Conservation (phyloP, 257 asterid species). For the Ilex aquifolium region DNA sequence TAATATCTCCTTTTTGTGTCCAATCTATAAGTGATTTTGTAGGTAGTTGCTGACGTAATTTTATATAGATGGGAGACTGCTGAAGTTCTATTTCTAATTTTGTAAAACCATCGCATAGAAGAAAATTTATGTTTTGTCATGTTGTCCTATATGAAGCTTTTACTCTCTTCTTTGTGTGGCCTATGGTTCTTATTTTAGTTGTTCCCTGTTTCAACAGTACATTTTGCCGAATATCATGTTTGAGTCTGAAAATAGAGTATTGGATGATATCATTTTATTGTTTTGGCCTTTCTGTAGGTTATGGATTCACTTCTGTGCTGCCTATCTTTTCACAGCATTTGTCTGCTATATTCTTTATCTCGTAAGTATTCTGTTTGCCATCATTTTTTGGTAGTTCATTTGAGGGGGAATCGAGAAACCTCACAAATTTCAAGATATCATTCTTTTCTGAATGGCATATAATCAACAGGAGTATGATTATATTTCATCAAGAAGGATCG, state of each 20-base stretch:
- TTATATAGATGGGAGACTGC: no score
- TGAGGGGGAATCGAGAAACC: constrained; percentile 6
- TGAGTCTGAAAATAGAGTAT: neutral
- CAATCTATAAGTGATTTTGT: no score
- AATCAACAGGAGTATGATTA: constrained; percentile 74
- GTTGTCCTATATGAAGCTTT: neutral
- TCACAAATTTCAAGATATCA: constrained; percentile 5
- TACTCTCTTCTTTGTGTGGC: neutral
- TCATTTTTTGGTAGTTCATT: constrained; percentile 5
- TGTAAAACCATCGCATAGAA: no score
- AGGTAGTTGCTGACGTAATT: no score
- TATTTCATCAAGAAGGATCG: constrained; percentile 68
- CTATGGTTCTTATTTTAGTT: neutral
- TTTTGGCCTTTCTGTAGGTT: constrained; percentile 57
- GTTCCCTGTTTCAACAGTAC: neutral
- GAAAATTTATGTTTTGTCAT: no score
- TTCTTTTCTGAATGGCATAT: constrained; percentile 15
- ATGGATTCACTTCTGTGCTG: constrained; percentile 93
- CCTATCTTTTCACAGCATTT: constrained; percentile 77
- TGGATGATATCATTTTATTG: neutral
- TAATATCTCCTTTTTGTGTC: no score
- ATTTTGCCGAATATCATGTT: no score
- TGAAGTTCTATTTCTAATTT: no score
- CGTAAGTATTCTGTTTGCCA: constrained; percentile 50
- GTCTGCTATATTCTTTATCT: constrained; percentile 93